phyloP scores from a whole-genome alignment of 306 rosid species.

The Cercis canadensis region DNA sequence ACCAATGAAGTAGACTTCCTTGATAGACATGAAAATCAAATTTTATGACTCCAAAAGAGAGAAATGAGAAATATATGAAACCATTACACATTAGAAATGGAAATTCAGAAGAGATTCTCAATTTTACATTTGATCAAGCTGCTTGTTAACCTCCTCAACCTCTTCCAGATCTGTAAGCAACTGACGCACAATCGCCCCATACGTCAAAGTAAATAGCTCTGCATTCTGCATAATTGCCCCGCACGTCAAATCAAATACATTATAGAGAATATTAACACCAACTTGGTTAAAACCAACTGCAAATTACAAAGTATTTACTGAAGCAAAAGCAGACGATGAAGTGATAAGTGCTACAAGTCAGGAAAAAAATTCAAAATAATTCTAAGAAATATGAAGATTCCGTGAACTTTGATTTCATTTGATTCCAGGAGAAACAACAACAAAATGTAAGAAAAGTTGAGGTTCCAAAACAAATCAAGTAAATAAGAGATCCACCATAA shows the following conservation, averaged over 20 bases:
- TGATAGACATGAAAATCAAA: neutral
- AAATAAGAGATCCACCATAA: neutral
- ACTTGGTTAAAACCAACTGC: neutral
- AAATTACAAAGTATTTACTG: neutral
- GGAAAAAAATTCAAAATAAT: too few relatives aligned
- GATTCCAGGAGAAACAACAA: neutral
- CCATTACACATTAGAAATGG: neutral
- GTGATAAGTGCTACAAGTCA: too few relatives aligned
- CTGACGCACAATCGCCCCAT: slow-evolving; percentile 99
- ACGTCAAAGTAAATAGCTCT: slow-evolving; percentile 94
- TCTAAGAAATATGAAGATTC: neutral
- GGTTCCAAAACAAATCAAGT: neutral
- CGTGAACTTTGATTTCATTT: neutral
- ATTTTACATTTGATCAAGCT: slow-evolving; percentile 90
- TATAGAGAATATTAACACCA: neutral
- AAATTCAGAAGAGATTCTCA: neutral
- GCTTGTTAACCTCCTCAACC: slow-evolving; percentile 97
- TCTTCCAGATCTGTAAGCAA: slow-evolving; percentile 98
- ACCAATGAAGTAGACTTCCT: neutral
- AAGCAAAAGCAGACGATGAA: neutral
- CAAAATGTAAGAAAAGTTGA: neutral
- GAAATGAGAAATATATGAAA: neutral
- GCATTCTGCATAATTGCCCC: slow-evolving; percentile 65
- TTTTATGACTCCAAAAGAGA: slow-evolving; percentile 9
- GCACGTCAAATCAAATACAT: neutral